Evolutionary conservation across 345 rosid species (phyloP).

Genomic region (Toxicodendron radicans): DNA sequence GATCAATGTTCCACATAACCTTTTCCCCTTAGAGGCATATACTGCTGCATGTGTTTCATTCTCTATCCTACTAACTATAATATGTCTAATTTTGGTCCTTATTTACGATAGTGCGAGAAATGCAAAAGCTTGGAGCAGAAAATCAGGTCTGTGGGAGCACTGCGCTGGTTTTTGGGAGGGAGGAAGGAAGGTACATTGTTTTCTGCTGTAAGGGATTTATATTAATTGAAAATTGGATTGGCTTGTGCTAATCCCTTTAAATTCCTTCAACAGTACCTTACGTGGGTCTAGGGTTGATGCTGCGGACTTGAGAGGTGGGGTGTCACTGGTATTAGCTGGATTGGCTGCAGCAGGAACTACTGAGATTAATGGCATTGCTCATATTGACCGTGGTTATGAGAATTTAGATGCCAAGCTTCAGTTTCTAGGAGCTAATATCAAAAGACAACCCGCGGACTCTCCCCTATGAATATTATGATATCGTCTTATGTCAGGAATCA

Average conservation of each 20-base stretch:
- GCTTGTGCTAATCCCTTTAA: neutral
- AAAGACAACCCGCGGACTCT: conserved; percentile 1
- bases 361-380: conserved; percentile 22
- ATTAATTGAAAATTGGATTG: neutral
- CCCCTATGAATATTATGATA: no score
- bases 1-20: neutral
- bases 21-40: neutral
- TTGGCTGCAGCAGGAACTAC: conserved; percentile 35
- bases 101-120: conserved; percentile 19
- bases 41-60: neutral
- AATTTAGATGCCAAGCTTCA: conserved; percentile 30
- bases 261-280: conserved; percentile 17
- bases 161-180: conserved; percentile 25
- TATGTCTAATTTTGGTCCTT: neutral
- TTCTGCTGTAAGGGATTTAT: neutral
- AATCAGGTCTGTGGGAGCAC: conserved; percentile 26
- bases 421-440: conserved; percentile 29
- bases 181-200: conserved; percentile 19
- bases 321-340: conserved; percentile 28
- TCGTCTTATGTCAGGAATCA: no score
- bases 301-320: conserved; percentile 34
- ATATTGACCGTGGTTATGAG: conserved; percentile 31
- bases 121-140: conserved; percentile 35
- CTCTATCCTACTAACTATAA: neutral
- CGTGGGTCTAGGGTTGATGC: conserved; percentile 21